These are phyloP conservation scores for Rhizomucor miehei DNA, from an alignment of 371 early-diverging fungal genomes.

Conservation along the genomic window DNA sequence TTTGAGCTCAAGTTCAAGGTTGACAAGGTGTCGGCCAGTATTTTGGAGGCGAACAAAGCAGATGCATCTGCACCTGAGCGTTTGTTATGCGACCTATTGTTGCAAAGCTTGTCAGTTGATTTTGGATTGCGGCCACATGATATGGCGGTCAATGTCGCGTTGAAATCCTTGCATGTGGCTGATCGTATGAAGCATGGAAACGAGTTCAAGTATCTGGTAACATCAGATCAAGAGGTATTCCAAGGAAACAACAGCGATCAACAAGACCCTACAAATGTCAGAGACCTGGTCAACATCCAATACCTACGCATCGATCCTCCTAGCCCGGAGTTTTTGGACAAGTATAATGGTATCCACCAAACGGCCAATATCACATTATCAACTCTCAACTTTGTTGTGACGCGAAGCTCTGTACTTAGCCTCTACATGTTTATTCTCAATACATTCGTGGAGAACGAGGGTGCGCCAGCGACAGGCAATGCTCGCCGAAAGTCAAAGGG, in stretches of 20 bases:
- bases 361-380: slow-evolving; percentile 83
- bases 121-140: slow-evolving; percentile 73
- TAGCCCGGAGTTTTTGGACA: slow-evolving; percentile 76
- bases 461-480: not conserved
- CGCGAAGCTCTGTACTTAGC: slow-evolving; percentile 81
- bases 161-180: slow-evolving; percentile 74
- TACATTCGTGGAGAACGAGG: slow-evolving; percentile 67
- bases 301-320: slow-evolving; percentile 70
- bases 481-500: not conserved
- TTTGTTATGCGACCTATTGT: slow-evolving; percentile 65
- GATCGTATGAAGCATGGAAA: slow-evolving; percentile 69
- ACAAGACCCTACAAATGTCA: slow-evolving; percentile 14
- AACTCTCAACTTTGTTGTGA: slow-evolving; percentile 78
- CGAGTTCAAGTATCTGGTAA: slow-evolving; percentile 66
- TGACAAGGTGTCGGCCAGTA: slow-evolving; percentile 64
- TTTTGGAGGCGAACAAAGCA: slow-evolving; percentile 39
- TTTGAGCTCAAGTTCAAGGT: slow-evolving; percentile 75
- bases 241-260: not conserved
- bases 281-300: slow-evolving; percentile 68
- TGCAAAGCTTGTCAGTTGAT: slow-evolving; percentile 69
- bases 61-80: slow-evolving; percentile 40
- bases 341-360: slow-evolving; percentile 79
- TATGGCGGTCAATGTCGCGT: slow-evolving; percentile 68
- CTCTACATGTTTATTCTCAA: slow-evolving; percentile 84
- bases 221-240: slow-evolving; percentile 47